Evolutionary conservation across 2,329 filamentous ascomycete species (phyloP).

Genomic region (Penicillium capsulatum): DNA sequence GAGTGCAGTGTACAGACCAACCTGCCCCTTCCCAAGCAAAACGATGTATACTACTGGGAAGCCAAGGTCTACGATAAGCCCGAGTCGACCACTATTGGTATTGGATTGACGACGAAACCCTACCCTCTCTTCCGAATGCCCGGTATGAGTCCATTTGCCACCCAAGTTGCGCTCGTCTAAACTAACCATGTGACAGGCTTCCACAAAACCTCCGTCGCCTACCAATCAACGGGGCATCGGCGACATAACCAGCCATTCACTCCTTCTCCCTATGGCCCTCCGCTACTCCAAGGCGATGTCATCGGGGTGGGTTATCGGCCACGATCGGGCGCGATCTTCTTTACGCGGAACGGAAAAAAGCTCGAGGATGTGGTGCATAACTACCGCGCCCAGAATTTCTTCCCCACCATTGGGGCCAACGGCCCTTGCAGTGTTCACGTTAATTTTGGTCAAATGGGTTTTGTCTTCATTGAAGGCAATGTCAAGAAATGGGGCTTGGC

Average conservation of each 20-base stretch:
- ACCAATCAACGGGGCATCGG: slow-evolving; percentile 79
- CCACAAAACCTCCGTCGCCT: slow-evolving; percentile 89
- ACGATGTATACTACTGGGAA: slow-evolving; percentile 99
- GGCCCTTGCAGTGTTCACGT: slow-evolving; percentile 90
- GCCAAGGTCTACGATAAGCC: slow-evolving; percentile 98
- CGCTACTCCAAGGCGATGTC: slow-evolving; percentile 88
- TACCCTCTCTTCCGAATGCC: slow-evolving; percentile 93
- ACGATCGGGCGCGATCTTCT: slow-evolving; percentile 91
- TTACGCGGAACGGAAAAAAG: slow-evolving; percentile 96
- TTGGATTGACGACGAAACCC: slow-evolving; percentile 94
- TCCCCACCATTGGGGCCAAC: slow-evolving; percentile 93
- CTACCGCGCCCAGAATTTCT: slow-evolving; percentile 92
- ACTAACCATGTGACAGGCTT: slow-evolving; percentile 57
- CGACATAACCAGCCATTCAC: slow-evolving; percentile 91
- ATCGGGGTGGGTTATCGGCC: slow-evolving; percentile 93
- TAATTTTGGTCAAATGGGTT: slow-evolving; percentile 96
- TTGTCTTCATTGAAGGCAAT: slow-evolving; percentile 98
- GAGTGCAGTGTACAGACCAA: slow-evolving; percentile 98
- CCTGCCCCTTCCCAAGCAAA: slow-evolving; percentile 93
- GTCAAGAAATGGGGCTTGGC: slow-evolving; percentile 99
- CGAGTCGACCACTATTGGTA: slow-evolving; percentile 77
- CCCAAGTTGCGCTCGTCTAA: neutral
- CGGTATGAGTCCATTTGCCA: slow-evolving; percentile 54
- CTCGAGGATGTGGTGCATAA: slow-evolving; percentile 92
- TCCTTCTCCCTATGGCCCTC: slow-evolving; percentile 73